These are phyloP conservation scores for Reticulascus tulasneorum DNA, from an alignment of 2,329 filamentous ascomycete genomes.

Conservation along the genomic window DNA sequence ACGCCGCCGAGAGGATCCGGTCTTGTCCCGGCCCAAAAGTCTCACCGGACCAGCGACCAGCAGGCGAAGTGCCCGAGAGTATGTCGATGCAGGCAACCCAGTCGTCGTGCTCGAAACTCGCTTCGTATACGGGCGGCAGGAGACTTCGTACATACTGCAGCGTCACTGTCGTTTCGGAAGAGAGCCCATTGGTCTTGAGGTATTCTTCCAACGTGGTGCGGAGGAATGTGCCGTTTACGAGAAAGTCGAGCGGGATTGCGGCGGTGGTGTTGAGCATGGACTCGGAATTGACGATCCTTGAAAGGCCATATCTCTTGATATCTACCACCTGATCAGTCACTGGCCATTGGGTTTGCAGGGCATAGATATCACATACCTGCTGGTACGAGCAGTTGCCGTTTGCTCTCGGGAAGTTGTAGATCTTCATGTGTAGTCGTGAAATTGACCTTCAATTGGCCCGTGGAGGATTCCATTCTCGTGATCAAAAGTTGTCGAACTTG, in stretches of 20 bases:
- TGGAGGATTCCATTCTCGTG: constrained; percentile 32
- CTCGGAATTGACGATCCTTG: constrained; percentile 67
- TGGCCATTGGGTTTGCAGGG: not conserved
- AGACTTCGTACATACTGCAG: constrained; percentile 92
- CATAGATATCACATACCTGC: constrained; percentile 38
- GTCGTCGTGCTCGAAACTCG: constrained; percentile 94
- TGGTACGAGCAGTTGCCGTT: constrained; percentile 59
- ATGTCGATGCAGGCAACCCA: constrained; percentile 91
- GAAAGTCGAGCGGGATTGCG: constrained; percentile 84
- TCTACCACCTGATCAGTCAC: constrained; percentile 33
- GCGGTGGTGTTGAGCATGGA: constrained; percentile 62
- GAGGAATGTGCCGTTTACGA: constrained; percentile 90
- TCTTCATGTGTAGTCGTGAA: constrained; percentile 62
- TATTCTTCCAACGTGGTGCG: constrained; percentile 88
- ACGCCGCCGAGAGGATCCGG: constrained; percentile 84
- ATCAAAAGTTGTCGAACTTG: not conserved
- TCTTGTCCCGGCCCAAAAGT: constrained; percentile 54
- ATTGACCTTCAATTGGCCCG: constrained; percentile 60
- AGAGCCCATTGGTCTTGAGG: constrained; percentile 79
- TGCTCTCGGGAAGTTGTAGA: constrained; percentile 59
- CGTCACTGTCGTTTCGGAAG: constrained; percentile 78
- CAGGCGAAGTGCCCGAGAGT: constrained; percentile 62
- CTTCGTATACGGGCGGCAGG: constrained; percentile 82
- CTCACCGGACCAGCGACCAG: constrained; percentile 52
- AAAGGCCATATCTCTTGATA: constrained; percentile 67